Conservation (phyloP, 1,284 basidiomycete genomes). For the Ustilago curta region DNA sequence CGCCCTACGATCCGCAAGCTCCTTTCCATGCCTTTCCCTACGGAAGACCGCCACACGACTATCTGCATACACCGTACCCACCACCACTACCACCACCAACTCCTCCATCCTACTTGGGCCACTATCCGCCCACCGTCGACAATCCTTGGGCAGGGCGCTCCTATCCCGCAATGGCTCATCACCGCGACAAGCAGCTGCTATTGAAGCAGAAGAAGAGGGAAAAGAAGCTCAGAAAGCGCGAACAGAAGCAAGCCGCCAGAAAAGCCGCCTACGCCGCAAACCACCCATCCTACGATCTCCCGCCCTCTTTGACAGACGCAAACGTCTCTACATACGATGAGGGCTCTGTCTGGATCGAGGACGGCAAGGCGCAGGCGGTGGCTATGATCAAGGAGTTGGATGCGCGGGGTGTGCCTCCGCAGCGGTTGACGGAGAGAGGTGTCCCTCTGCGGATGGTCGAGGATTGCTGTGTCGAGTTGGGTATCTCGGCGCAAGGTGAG, state of each 20-base stretch:
- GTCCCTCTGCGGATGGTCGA: slow-evolving; percentile 24
- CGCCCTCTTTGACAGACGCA: neutral
- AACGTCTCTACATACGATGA: neutral
- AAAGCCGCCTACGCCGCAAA: slow-evolving; percentile 3
- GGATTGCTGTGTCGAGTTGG: slow-evolving; percentile 30
- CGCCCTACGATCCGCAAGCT: slow-evolving; percentile 24
- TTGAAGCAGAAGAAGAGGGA: slow-evolving; percentile 35
- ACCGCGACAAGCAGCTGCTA: slow-evolving; percentile 14
- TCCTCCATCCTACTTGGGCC: slow-evolving; percentile 5
- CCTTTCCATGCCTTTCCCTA: slow-evolving; percentile 9
- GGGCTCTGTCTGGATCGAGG: slow-evolving; percentile 13
- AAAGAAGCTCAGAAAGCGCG: slow-evolving; percentile 33
- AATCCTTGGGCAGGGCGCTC: neutral
- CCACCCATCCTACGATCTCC: neutral
- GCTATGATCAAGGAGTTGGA: slow-evolving; percentile 30
- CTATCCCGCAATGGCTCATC: slow-evolving; percentile 7
- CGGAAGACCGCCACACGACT: neutral
- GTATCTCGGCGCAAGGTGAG: slow-evolving; percentile 9
- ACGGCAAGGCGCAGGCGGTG: slow-evolving; percentile 28
- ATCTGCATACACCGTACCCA: slow-evolving; percentile 9
- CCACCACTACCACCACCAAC: neutral
- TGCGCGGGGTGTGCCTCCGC: slow-evolving; percentile 27
- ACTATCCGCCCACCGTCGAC: slow-evolving; percentile 1
- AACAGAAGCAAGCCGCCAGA: slow-evolving; percentile 18
- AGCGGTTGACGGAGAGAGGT: slow-evolving; percentile 22